These are phyloP conservation scores for Camillea tinctor DNA, from an alignment of 2,329 filamentous ascomycete genomes.

Conservation along the genomic window DNA sequence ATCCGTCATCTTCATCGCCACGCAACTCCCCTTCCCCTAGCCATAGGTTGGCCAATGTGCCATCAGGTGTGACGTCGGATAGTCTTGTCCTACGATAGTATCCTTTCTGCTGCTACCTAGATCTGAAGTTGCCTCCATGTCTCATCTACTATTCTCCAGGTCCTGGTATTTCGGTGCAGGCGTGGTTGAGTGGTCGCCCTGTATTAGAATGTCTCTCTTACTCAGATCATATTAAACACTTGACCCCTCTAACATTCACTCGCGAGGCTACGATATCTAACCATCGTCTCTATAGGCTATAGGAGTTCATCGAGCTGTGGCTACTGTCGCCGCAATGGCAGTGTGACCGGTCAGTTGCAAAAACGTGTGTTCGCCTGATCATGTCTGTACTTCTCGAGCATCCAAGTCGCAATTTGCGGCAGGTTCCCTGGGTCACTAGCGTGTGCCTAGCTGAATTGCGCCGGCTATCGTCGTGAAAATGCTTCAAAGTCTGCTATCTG, in stretches of 20 bases:
- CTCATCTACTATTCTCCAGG: conserved; percentile 3
- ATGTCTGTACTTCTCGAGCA: conserved; percentile 5
- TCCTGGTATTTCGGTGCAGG: conserved; percentile 9
- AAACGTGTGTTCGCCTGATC: conserved; percentile 41
- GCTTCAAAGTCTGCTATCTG: background rate
- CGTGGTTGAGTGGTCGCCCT: conserved; percentile 17
- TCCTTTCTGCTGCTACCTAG: conserved; percentile 2
- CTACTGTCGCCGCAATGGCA: conserved; percentile 48
- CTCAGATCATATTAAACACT: conserved; percentile 8
- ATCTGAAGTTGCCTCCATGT: conserved; percentile 3
- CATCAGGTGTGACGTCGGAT: conserved; percentile 17
- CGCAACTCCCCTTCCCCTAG: conserved; percentile 5
- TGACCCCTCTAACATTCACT: conserved; percentile 2
- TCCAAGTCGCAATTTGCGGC: conserved; percentile 7
- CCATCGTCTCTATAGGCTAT: conserved; percentile 42
- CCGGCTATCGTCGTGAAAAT: background rate
- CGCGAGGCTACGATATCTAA: conserved; percentile 11
- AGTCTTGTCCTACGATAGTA: conserved; percentile 11
- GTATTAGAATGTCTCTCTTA: conserved; percentile 12
- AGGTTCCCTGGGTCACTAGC: background rate
- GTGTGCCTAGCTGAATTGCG: background rate
- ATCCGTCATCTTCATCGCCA: conserved; percentile 3
- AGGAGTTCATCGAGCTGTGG: conserved; percentile 52
- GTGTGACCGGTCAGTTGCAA: conserved; percentile 47
- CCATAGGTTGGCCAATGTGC: conserved; percentile 11